phyloP scores from a whole-genome alignment of 2,329 filamentous ascomycete species.

The Emmonsia crescens region DNA sequence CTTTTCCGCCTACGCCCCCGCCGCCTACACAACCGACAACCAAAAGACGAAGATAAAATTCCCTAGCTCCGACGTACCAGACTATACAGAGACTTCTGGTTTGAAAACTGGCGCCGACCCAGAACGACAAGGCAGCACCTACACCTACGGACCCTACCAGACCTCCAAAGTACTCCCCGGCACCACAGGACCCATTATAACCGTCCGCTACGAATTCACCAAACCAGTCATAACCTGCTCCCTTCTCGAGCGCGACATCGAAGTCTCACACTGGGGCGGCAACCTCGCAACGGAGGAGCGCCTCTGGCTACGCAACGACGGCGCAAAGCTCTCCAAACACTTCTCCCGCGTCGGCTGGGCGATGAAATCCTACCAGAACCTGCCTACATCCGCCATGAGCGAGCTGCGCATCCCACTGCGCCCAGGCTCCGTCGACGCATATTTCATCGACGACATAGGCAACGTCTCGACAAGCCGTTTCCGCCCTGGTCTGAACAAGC shows the following conservation, averaged over 20 bases:
- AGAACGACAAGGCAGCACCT: slow-evolving; percentile 70
- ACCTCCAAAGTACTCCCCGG: slow-evolving; percentile 61
- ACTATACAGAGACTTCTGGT: slow-evolving; percentile 64
- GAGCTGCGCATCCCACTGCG: slow-evolving; percentile 71
- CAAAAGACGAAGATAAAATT: slow-evolving; percentile 98
- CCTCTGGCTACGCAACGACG: slow-evolving; percentile 78
- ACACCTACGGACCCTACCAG: slow-evolving; percentile 82
- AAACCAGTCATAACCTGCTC: slow-evolving; percentile 76
- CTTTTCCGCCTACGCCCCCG: slow-evolving; percentile 76
- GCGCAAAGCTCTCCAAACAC: slow-evolving; percentile 61
- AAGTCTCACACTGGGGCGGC: slow-evolving; percentile 96
- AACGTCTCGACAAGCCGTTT: slow-evolving; percentile 93
- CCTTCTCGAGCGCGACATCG: slow-evolving; percentile 75
- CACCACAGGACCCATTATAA: slow-evolving; percentile 49
- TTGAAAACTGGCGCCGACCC: slow-evolving; percentile 55
- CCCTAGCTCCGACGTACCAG: slow-evolving; percentile 62
- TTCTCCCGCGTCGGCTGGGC: slow-evolving; percentile 73
- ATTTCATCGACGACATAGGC: slow-evolving; percentile 92
- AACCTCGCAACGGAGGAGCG: slow-evolving; percentile 92
- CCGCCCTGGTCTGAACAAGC: slow-evolving; percentile 44
- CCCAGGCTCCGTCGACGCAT: slow-evolving; percentile 71
- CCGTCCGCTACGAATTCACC: slow-evolving; percentile 87
- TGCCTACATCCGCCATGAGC: slow-evolving; percentile 66
- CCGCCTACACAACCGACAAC: slow-evolving; percentile 74
- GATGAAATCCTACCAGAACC: slow-evolving; percentile 61